Percentiles rank a stretch among this genome's conserved stretches.
Evolutionary conservation across 768 basidiomycete species (phyloP).

Genomic region (Lactarius deliciosus): DNA sequence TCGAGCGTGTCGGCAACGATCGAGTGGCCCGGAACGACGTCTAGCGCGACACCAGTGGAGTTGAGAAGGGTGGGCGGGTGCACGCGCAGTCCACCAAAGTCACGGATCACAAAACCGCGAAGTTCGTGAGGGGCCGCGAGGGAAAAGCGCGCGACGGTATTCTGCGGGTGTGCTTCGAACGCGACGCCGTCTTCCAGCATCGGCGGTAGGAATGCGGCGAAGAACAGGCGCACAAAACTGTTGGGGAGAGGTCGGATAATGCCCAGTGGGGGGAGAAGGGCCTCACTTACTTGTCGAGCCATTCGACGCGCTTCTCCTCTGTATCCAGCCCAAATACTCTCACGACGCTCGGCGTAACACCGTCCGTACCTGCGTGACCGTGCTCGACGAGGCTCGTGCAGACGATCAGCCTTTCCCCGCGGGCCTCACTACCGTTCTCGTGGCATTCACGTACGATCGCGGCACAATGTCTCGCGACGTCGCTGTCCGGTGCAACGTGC

Average conservation of each 20-base stretch:
- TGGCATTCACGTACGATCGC: conserved; percentile 52
- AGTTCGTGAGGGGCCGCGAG: conserved; percentile 45
- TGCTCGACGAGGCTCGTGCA: conserved; percentile 57
- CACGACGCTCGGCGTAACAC: conserved; percentile 48
- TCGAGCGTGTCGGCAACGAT: conserved; percentile 52
- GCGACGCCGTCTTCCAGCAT: conserved; percentile 55
- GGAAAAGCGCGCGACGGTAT: conserved; percentile 56
- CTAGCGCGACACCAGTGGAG: conserved; percentile 51
- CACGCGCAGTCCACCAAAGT: conserved; percentile 56
- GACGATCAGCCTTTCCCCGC: conserved; percentile 52
- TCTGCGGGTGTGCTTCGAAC: conserved; percentile 61
- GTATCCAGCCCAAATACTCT: conserved; percentile 53
- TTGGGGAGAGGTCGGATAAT: not conserved
- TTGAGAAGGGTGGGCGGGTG: conserved; percentile 50
- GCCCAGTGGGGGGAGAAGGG: no score
- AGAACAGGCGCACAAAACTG: conserved; percentile 51
- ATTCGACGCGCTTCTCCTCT: conserved; percentile 47
- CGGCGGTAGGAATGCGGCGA: conserved; percentile 56
- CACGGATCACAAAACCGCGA: conserved; percentile 55
- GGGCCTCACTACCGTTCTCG: conserved; percentile 42
- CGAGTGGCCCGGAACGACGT: conserved; percentile 41
- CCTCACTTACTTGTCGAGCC: conserved; percentile 47
- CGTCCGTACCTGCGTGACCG: conserved; percentile 49
- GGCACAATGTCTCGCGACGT: conserved; percentile 55
- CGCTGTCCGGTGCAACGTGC: conserved; percentile 46